Percentiles rank a stretch among this genome's conserved stretches.
Conservation (phyloP, 768 basidiomycete species). For the Pulveroboletus sp. region DNA sequence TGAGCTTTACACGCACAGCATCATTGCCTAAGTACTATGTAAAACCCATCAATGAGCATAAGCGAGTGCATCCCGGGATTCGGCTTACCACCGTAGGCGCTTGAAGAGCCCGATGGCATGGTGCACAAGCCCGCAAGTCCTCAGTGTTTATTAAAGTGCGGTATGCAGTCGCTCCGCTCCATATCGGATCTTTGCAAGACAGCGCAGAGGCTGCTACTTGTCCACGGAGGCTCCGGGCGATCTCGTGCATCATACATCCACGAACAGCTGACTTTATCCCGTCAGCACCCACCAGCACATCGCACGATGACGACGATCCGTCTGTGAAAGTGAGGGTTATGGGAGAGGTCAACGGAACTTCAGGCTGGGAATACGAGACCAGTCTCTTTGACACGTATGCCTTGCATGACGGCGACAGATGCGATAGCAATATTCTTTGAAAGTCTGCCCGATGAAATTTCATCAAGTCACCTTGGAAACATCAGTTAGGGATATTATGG, state of each 20-base stretch:
- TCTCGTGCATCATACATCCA: slow-evolving; percentile 32
- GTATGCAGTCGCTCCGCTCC: slow-evolving; percentile 59
- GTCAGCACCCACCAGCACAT: slow-evolving; percentile 68
- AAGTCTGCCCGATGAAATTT: slow-evolving; percentile 66
- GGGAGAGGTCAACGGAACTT: slow-evolving; percentile 25
- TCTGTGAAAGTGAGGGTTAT: slow-evolving; percentile 59
- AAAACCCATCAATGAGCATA: background rate
- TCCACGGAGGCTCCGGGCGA: slow-evolving; percentile 32
- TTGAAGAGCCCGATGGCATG: slow-evolving; percentile 47
- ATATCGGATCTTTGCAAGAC: slow-evolving; percentile 47
- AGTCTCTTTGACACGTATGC: slow-evolving; percentile 57
- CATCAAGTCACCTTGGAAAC: slow-evolving; percentile 44
- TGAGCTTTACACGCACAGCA: slow-evolving; percentile 36
- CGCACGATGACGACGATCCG: slow-evolving; percentile 54
- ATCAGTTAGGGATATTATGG: background rate
- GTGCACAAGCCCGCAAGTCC: slow-evolving; percentile 37
- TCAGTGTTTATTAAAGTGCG: slow-evolving; percentile 56
- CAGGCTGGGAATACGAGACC: slow-evolving; percentile 48
- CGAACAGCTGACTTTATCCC: slow-evolving; percentile 56
- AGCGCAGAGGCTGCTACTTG: slow-evolving; percentile 40
- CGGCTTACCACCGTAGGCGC: slow-evolving; percentile 45
- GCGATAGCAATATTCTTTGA: slow-evolving; percentile 51
- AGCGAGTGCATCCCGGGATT: slow-evolving; percentile 1
- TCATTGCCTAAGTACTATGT: slow-evolving; percentile 56
- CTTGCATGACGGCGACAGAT: slow-evolving; percentile 43